A percentile compares a stretch with the other conserved stretches of the same genome.
Evolutionary conservation across 371 early-diverging fungal species (phyloP).

Genomic region (Zopfochytrium polystomum): DNA sequence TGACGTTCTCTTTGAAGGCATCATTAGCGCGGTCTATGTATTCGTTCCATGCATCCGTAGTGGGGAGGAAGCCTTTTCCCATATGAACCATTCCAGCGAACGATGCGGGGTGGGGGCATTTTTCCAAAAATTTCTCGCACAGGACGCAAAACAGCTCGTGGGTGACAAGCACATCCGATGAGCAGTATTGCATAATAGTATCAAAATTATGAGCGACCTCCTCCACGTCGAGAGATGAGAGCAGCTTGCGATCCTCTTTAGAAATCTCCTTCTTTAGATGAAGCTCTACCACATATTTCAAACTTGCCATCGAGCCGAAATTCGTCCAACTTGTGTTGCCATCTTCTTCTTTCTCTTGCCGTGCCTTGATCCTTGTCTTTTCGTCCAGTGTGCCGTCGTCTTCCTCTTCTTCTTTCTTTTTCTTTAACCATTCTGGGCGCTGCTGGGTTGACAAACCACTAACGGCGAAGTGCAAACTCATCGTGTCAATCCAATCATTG

Average conservation of each 20-base stretch:
- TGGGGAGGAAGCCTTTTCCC: conserved; percentile 82
- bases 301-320: conserved; percentile 74
- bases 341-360: conserved; percentile 10
- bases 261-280: conserved; percentile 71
- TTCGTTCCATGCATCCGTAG: conserved; percentile 70
- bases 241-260: conserved; percentile 69
- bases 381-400: conserved; percentile 3
- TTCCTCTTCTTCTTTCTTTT: conserved; percentile 7
- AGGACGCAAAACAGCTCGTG: conserved; percentile 67
- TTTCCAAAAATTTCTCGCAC: conserved; percentile 66
- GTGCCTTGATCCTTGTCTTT: conserved; percentile 1
- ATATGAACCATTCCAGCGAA: conserved; percentile 89
- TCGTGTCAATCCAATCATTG: conserved; percentile 82
- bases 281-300: conserved; percentile 74
- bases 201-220: conserved; percentile 62
- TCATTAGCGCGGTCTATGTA: conserved; percentile 43
- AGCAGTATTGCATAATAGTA: conserved; percentile 78
- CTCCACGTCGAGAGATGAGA: conserved; percentile 58
- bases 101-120: conserved; percentile 90
- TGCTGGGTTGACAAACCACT: conserved; percentile 90
- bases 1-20: conserved; percentile 52
- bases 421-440: conserved; percentile 65
- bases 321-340: conserved; percentile 46
- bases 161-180: conserved; percentile 82
- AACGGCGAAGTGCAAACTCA: conserved; percentile 90